Evolutionary conservation across 352 stramenopile genomes (phyloP).

Genomic region (Phytophthora agathidicida): DNA sequence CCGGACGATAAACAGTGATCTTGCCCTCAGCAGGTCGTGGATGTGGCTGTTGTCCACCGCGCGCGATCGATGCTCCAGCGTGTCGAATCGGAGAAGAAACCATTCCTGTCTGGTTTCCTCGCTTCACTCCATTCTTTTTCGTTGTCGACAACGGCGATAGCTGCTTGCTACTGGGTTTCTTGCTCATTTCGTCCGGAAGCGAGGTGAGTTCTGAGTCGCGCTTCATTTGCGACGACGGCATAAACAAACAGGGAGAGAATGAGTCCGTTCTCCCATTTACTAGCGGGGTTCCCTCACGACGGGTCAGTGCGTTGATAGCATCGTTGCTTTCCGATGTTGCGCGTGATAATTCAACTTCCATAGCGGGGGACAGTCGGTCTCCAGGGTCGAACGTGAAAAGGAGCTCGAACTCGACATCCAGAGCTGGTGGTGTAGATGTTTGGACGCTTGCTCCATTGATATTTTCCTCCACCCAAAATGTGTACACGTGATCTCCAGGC

Average conservation of each 20-base stretch:
- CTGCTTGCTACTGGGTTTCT: conserved; percentile 1
- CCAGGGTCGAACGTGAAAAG: conserved; percentile 40
- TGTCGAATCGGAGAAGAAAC: conserved; percentile 26
- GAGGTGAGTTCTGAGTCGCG: conserved; percentile 1
- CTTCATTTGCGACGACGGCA: conserved; percentile 28
- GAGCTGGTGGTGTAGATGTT: conserved; percentile 3
- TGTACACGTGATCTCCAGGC: conserved; percentile 67
- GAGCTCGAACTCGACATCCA: conserved; percentile 55
- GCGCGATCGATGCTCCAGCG: conserved; percentile 24
- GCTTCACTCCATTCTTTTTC: conserved; percentile 8
- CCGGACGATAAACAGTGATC: conserved; percentile 39
- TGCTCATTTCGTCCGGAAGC: conserved; percentile 1
- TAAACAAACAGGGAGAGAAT: conserved; percentile 33
- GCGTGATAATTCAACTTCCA: conserved; percentile 22
- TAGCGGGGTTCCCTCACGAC: conserved; percentile 3
- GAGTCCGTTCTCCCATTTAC: not conserved
- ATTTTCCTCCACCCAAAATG: conserved; percentile 68
- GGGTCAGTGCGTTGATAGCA: conserved; percentile 8
- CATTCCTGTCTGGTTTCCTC: conserved; percentile 14
- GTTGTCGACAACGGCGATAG: conserved; percentile 15
- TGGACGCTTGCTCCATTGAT: conserved; percentile 1
- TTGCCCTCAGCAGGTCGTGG: conserved; percentile 26
- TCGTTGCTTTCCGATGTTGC: conserved; percentile 13
- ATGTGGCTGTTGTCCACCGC: conserved; percentile 1
- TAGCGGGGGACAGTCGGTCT: conserved; percentile 24